These are phyloP conservation scores for Exophiala sideris DNA, from an alignment of 2,329 filamentous ascomycete genomes.

Conservation along the genomic window DNA sequence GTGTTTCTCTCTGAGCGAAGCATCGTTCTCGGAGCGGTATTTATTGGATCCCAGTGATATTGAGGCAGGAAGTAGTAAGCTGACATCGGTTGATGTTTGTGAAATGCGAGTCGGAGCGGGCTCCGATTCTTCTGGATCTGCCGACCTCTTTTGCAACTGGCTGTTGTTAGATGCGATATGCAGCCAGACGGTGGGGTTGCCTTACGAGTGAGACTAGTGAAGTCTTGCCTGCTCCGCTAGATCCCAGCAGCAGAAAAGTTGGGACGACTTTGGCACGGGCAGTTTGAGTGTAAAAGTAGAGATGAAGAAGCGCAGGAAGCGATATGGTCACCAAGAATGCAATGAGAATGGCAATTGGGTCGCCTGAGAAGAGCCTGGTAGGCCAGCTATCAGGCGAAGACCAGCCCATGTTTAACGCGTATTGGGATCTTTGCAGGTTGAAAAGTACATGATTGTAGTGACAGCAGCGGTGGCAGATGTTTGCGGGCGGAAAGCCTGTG, in stretches of 20 bases:
- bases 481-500: neutral
- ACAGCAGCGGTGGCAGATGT: neutral
- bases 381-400: slow-evolving; percentile 37
- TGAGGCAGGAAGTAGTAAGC: slow-evolving; percentile 54
- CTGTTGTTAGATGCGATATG: slow-evolving; percentile 42
- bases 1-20: slow-evolving; percentile 56
- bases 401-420: slow-evolving; percentile 33
- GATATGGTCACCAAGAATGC: slow-evolving; percentile 68
- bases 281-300: slow-evolving; percentile 65
- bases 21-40: slow-evolving; percentile 65
- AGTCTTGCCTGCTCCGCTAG: slow-evolving; percentile 82
- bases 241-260: slow-evolving; percentile 76
- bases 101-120: slow-evolving; percentile 61
- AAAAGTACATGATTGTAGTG: neutral
- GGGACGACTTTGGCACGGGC: slow-evolving; percentile 65
- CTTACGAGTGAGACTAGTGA: slow-evolving; percentile 73
- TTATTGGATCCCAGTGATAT: slow-evolving; percentile 55
- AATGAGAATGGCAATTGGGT: slow-evolving; percentile 54
- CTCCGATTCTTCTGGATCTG: slow-evolving; percentile 54
- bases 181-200: slow-evolving; percentile 26
- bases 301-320: slow-evolving; percentile 74
- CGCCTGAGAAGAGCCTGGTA: slow-evolving; percentile 44
- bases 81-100: slow-evolving; percentile 56
- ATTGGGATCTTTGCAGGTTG: neutral
- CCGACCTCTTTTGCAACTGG: slow-evolving; percentile 44